Conservation (phyloP, 768 basidiomycete species). For the Suillus cothurnatus region DNA sequence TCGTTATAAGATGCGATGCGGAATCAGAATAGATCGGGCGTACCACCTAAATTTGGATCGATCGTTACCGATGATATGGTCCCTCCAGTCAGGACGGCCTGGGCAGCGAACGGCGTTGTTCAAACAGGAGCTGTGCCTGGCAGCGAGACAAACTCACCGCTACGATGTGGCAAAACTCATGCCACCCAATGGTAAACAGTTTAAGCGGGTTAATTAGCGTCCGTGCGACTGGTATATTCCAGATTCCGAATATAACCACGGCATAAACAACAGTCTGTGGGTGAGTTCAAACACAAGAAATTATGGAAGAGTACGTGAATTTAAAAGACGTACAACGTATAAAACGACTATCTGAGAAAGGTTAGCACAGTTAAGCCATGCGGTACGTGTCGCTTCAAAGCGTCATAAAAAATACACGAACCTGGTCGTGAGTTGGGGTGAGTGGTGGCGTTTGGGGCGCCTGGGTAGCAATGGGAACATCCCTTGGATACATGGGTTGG, state of each 20-base stretch:
- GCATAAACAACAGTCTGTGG: conserved; percentile 79
- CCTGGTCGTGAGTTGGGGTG: conserved; percentile 73
- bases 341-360: conserved; percentile 64
- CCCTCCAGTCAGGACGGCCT: conserved; percentile 83
- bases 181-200: conserved; percentile 86
- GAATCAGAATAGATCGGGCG: conserved; percentile 44
- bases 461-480: conserved; percentile 36
- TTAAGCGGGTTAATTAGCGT: conserved; percentile 84
- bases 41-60: conserved; percentile 75
- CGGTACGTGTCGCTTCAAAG: conserved; percentile 21
- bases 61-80: conserved; percentile 79
- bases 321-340: conserved; percentile 62
- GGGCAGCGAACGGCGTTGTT: not conserved
- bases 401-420: conserved; percentile 35
- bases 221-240: conserved; percentile 83
- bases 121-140: conserved; percentile 8
- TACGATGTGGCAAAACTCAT: conserved; percentile 83
- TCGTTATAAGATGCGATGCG: not conserved
- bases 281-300: conserved; percentile 12
- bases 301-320: conserved; percentile 12
- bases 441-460: conserved; percentile 45
- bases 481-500: conserved; percentile 35
- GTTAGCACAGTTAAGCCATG: conserved; percentile 22
- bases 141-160: conserved; percentile 50
- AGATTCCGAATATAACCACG: conserved; percentile 84